These are phyloP conservation scores for Azolla pinnata DNA, from an alignment of 75 land plant genomes.

Conservation along the genomic window DNA sequence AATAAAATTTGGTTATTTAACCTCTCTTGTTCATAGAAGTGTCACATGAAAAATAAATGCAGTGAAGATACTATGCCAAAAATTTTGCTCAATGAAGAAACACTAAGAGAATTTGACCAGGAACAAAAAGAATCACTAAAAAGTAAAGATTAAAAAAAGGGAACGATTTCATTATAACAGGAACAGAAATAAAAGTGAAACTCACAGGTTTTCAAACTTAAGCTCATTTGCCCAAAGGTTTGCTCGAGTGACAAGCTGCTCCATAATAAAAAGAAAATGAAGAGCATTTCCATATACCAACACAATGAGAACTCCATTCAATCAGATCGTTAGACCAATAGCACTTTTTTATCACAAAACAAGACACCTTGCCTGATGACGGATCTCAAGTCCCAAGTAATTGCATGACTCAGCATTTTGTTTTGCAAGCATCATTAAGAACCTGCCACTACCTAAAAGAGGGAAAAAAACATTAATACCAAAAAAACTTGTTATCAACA, in stretches of 20 bases:
- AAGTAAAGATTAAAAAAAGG: too few species aligned
- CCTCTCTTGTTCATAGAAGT: too few species aligned
- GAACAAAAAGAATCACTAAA: too few species aligned
- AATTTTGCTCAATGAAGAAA: too few species aligned
- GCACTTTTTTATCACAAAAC: not conserved
- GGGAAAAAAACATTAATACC: not conserved
- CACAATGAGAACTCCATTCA: not conserved
- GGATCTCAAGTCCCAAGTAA: conserved; percentile 81
- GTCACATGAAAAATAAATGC: too few species aligned
- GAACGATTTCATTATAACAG: too few species aligned
- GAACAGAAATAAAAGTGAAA: too few species aligned
- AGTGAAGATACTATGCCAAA: too few species aligned
- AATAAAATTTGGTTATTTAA: too few species aligned
- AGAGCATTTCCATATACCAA: not conserved
- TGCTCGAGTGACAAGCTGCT: conserved; percentile 76
- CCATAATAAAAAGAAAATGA: not conserved
- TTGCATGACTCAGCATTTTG: conserved; percentile 36
- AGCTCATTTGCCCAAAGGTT: conserved; percentile 71
- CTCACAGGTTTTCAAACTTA: conserved; percentile 62
- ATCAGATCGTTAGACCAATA: not conserved
- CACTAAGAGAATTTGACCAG: too few species aligned
- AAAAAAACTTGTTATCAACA: not conserved
- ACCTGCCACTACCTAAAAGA: conserved; percentile 71
- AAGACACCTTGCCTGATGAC: conserved; percentile 48
- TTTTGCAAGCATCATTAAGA: conserved; percentile 82